Percentiles rank a stretch among this genome's conserved stretches.
These are phyloP conservation scores for Dianthus caryophyllus DNA, from an alignment of 148 eudicot genomes.

Conservation along the genomic window DNA sequence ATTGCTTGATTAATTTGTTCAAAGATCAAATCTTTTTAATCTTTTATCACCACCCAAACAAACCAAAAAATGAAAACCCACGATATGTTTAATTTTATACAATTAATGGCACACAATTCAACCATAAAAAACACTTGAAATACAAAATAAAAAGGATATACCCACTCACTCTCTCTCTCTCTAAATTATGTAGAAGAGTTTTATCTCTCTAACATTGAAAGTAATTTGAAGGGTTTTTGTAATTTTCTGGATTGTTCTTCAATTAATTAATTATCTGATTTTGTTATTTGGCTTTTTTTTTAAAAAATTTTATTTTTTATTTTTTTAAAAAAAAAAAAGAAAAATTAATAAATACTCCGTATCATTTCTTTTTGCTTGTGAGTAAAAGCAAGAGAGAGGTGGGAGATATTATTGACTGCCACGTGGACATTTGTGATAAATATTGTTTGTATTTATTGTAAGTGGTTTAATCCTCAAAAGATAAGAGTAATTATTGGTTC, in stretches of 20 bases:
- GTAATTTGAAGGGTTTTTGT: conserved; percentile 12
- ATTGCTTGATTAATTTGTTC: background rate
- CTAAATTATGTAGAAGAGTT: background rate
- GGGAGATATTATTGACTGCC: conserved; percentile 13
- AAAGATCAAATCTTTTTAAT: background rate
- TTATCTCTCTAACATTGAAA: conserved; percentile 12
- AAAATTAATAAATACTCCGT: too few relatives aligned
- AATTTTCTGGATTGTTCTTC: conserved; percentile 26
- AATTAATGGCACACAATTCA: background rate
- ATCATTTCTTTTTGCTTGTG: conserved; percentile 8
- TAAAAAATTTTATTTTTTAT: background rate
- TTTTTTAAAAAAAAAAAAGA: too few relatives aligned
- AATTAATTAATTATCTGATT: background rate
- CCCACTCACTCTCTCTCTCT: conserved; percentile 4
- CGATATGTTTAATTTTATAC: background rate
- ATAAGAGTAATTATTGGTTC: too few relatives aligned
- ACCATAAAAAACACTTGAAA: conserved; percentile 2
- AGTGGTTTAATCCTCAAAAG: too few relatives aligned
- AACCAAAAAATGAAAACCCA: background rate
- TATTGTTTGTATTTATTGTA: conserved; percentile 10
- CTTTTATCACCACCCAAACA: conserved; percentile 9
- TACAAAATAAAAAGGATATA: background rate
- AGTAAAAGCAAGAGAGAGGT: conserved; percentile 21
- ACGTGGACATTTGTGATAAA: conserved; percentile 24
- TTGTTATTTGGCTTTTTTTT: background rate